Base-by-base conservation (phyloP, 805 yeast species). In the Ogataea haglerorum region DNA sequence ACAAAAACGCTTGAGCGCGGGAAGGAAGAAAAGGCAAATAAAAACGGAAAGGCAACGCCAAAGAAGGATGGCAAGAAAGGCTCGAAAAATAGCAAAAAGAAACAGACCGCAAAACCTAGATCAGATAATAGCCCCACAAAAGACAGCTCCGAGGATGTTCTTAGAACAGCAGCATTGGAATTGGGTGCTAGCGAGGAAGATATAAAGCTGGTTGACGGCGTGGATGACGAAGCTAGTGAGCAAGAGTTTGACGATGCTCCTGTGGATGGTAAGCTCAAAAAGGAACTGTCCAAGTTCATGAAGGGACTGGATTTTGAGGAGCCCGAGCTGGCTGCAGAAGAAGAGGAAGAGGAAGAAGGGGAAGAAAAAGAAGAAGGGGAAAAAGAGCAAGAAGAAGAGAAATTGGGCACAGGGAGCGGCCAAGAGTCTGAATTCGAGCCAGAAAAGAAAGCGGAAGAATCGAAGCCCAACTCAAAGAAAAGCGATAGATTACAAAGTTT, bases 121-220 rank as follows among this genome's bases (percentile, higher is more conserved):
- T 17, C 17, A 29, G 21, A 29, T 9, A 12, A 29, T 29, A 24
- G 13, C 27, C 13, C 10, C 13, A 25, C 22, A 6, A 34, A 37
- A 10, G 56, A 43, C n/a, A 31, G 43, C 13, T 41, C 40, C 10
- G 18, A 25, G 12, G 73, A 66, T 3, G 43, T 67, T 2, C 60
- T 86, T 35, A 79, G 84, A 51, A 76, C 80, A 45, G 95, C 84
- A 65, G 95, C 95, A 2, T 59, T 81, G 10, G 81, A 80, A 16
- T 65, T 90, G 21, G 96, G 97, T 24, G 98, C 96, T 15, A 73
- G 87, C 12, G 93, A 85, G 51, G 90, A 80, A 16, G 97, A 89
- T 60, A 58, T 90, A 33, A 73, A 75, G 31, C 63, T 89, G 36
- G 51, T 90, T 10, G 71, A 73, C 24, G 84, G 72, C 12, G 77